Percentiles rank a stretch among this genome's conserved stretches.
Conservation (phyloP, 805 yeast species). For the Ogataea degrootiae region DNA sequence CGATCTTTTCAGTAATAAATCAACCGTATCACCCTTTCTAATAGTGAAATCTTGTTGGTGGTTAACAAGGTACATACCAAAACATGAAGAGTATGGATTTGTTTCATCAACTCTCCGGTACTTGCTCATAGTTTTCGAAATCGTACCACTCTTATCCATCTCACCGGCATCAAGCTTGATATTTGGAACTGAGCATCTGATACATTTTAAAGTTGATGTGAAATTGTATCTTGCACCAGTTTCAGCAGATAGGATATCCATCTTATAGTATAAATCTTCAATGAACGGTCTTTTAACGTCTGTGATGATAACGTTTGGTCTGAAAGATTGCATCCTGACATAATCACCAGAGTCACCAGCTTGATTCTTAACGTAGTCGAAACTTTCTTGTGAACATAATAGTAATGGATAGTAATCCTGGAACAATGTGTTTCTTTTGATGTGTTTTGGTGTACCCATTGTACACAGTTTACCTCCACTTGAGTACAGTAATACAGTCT, state of each 20-base stretch:
- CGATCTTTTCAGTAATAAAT: slow-evolving; percentile 14
- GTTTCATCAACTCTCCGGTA: slow-evolving; percentile 28
- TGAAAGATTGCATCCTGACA: slow-evolving; percentile 18
- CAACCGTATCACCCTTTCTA: slow-evolving; percentile 22
- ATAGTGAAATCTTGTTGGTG: slow-evolving; percentile 17
- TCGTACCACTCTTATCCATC: slow-evolving; percentile 17
- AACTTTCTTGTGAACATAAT: slow-evolving; percentile 21
- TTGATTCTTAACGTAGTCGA: slow-evolving; percentile 8
- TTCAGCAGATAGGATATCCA: slow-evolving; percentile 14
- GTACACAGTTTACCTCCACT: slow-evolving; percentile 23
- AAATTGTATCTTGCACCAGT: slow-evolving; percentile 10
- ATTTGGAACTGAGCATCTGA: slow-evolving; percentile 28
- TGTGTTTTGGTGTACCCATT: slow-evolving; percentile 20
- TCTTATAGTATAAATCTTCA: slow-evolving; percentile 24
- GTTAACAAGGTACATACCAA: slow-evolving; percentile 27
- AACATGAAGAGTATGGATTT: slow-evolving; percentile 19
- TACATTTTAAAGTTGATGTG: slow-evolving; percentile 24
- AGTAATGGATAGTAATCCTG: slow-evolving; percentile 30
- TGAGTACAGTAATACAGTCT: slow-evolving; percentile 20
- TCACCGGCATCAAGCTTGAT: slow-evolving; percentile 18
- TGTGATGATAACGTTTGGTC: slow-evolving; percentile 25
- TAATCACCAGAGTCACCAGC: slow-evolving; percentile 12
- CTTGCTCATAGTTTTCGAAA: slow-evolving; percentile 22
- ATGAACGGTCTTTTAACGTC: slow-evolving; percentile 20
- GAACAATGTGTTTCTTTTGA: slow-evolving; percentile 20